These are phyloP conservation scores for Ustilago crameri DNA, from an alignment of 1,284 basidiomycete genomes.

Conservation along the genomic window DNA sequence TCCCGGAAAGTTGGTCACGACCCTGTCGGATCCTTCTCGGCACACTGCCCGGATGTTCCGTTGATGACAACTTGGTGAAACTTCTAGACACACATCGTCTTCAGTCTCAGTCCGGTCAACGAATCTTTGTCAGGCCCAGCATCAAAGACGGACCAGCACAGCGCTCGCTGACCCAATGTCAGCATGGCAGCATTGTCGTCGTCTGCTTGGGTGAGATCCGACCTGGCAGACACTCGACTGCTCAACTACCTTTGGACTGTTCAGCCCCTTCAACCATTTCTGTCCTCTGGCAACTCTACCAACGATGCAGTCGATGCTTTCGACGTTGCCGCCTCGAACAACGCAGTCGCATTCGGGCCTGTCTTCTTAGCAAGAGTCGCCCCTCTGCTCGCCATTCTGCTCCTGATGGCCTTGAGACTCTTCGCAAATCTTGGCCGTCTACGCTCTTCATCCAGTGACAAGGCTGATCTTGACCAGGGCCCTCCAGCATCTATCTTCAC, in stretches of 20 bases:
- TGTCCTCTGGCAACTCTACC: not conserved
- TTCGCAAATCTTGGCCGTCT: not conserved
- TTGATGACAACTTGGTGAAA: too few species aligned
- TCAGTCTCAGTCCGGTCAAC: too few species aligned
- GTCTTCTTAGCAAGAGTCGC: constrained; percentile 2
- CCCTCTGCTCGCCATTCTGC: constrained; percentile 12
- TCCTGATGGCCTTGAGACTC: not conserved
- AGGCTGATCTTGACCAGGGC: not conserved
- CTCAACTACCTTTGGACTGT: constrained; percentile 5
- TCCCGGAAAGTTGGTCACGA: too few species aligned
- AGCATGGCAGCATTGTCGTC: constrained; percentile 1
- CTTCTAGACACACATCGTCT: too few species aligned
- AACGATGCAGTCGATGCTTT: not conserved
- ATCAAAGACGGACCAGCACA: not conserved
- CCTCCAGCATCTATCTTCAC: constrained; percentile 1
- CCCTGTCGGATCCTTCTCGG: too few species aligned
- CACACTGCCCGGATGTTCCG: not conserved
- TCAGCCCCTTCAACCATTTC: not conserved
- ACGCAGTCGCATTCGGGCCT: not conserved
- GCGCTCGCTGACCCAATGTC: not conserved
- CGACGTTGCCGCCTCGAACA: not conserved
- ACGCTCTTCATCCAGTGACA: not conserved
- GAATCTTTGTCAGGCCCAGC: too few species aligned
- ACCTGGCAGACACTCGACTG: constrained; percentile 13
- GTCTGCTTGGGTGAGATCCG: not conserved